Base-by-base conservation (phyloP, 352 stramenopile species). In the Pythium brachiatum region DNA sequence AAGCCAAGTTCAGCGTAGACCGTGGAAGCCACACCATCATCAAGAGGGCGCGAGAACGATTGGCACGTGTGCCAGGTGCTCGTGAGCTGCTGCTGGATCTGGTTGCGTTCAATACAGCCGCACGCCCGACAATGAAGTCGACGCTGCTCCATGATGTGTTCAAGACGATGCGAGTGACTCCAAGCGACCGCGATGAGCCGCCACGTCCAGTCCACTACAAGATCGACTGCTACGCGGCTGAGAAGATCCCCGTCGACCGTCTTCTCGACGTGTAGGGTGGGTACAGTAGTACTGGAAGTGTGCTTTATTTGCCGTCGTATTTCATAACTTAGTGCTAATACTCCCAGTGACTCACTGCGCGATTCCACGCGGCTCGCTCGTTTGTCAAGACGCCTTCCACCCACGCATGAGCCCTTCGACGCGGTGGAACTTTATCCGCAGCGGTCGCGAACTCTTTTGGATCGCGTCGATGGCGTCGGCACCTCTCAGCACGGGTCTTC, bases 371-470 rank as follows among this genome's bases (percentile, higher is more conserved):
- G 29, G 29, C 11, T 27, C 18, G 18, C 3, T 38, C 2, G 5
- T 23, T 25, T 18, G 26, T 60, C 48, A 63, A 16, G 53, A 63
- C 9, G 50, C 38, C 29, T 58, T 81, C 83, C 83, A 90, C 7
- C 75, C 83, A 50, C 80, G 74, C 81, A 90, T 92, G 18, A 92
- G 72, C 0, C 81, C 81, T 70, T 92, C 81, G n/a, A 92, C 81
- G 15, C 82, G 84, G 66, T 88, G 82, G 47, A 93, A 74, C 25
- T 71, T 88, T 57, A 93, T 73, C 53, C 75, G 62, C 27, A 93
- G 68, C 15, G 84, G 84, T 43, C 84, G 80, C 32, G 70, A 53
- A 3, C 75, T 81, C 12, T 74, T 79, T 53, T 76, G 71, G 50
- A 93, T 84, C 41, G 74, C 64, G 13, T 57, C 68, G 41, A 92